phyloP scores from a whole-genome alignment of 805 yeast genomes.

The Ogataea chonburiensis region DNA sequence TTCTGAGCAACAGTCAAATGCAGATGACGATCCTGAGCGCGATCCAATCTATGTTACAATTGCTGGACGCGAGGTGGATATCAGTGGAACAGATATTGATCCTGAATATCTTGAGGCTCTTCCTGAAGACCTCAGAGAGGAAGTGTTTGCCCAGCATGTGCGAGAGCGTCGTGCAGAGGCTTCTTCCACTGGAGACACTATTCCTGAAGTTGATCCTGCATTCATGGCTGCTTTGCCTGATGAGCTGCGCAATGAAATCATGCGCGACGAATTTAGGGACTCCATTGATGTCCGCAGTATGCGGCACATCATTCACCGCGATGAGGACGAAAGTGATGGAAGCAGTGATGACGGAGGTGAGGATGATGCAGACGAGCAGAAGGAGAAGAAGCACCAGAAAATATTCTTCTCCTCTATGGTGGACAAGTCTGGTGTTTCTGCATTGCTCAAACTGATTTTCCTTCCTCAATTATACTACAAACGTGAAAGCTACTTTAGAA shows the following conservation, averaged over 20 bases:
- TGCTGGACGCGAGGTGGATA: slow-evolving; percentile 78
- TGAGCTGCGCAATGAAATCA: slow-evolving; percentile 23
- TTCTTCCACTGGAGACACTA: slow-evolving; percentile 39
- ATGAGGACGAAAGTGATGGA: slow-evolving; percentile 17
- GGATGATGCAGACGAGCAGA: slow-evolving; percentile 14
- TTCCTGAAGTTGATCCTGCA: slow-evolving; percentile 73
- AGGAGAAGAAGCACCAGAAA: slow-evolving; percentile 34
- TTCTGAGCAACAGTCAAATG: slow-evolving; percentile 4
- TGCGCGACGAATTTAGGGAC: slow-evolving; percentile 31
- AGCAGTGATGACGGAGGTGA: slow-evolving; percentile 27
- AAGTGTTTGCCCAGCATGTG: slow-evolving; percentile 82
- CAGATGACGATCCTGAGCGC: slow-evolving; percentile 12
- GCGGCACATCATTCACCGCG: slow-evolving; percentile 15
- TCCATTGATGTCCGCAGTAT: slow-evolving; percentile 20
- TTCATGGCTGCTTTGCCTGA: slow-evolving; percentile 81
- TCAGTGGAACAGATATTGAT: slow-evolving; percentile 87
- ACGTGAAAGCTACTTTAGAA: slow-evolving; percentile 61
- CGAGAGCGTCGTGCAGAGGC: slow-evolving; percentile 68
- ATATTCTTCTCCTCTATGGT: slow-evolving; percentile 62
- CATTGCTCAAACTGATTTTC: slow-evolving; percentile 68
- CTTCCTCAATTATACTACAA: slow-evolving; percentile 65
- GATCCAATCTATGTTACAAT: slow-evolving; percentile 69
- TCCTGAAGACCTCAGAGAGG: slow-evolving; percentile 92
- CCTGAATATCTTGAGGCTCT: slow-evolving; percentile 86
- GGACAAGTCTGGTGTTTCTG: slow-evolving; percentile 73